phyloP scores from a whole-genome alignment of 1,139 yeast species.

The Taphrina communis region DNA sequence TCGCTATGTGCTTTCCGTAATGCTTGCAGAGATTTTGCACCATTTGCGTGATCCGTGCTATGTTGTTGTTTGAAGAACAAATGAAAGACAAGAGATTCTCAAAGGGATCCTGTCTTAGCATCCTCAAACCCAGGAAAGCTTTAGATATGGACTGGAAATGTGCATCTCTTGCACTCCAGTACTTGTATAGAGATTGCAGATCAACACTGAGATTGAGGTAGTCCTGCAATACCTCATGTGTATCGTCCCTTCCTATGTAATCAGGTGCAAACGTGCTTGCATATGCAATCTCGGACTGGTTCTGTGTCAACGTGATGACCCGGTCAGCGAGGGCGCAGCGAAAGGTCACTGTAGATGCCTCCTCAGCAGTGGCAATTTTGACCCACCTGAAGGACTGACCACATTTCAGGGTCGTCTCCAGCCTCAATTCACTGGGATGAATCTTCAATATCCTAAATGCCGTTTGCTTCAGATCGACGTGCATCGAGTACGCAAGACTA shows the following conservation, averaged over 20 bases:
- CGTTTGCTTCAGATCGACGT: constrained; percentile 11
- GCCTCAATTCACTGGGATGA: constrained; percentile 19
- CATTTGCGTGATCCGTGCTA: constrained; percentile 91
- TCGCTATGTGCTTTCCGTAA: constrained; percentile 69
- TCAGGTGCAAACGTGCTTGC: constrained; percentile 36
- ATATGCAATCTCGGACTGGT: constrained; percentile 46
- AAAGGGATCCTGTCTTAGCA: constrained; percentile 94
- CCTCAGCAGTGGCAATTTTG: constrained; percentile 45
- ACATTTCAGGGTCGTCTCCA: constrained; percentile 42
- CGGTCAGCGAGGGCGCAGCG: constrained; percentile 51
- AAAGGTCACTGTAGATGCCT: constrained; percentile 49
- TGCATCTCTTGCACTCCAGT: constrained; percentile 68
- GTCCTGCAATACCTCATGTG: constrained; percentile 61
- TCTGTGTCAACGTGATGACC: constrained; percentile 52
- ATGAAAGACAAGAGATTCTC: constrained; percentile 88
- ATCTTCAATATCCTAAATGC: constrained; percentile 10
- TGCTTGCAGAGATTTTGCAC: constrained; percentile 72
- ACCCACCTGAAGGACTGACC: constrained; percentile 54
- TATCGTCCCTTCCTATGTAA: constrained; percentile 50
- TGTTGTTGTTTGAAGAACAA: constrained; percentile 94
- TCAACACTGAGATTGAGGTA: constrained; percentile 72
- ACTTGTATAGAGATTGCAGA: constrained; percentile 60
- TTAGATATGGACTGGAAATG: constrained; percentile 54
- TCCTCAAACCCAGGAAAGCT: constrained; percentile 72
- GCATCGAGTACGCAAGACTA: neutral